Conservation (phyloP, 2,329 filamentous ascomycete genomes). For the Clonostachys sp. region DNA sequence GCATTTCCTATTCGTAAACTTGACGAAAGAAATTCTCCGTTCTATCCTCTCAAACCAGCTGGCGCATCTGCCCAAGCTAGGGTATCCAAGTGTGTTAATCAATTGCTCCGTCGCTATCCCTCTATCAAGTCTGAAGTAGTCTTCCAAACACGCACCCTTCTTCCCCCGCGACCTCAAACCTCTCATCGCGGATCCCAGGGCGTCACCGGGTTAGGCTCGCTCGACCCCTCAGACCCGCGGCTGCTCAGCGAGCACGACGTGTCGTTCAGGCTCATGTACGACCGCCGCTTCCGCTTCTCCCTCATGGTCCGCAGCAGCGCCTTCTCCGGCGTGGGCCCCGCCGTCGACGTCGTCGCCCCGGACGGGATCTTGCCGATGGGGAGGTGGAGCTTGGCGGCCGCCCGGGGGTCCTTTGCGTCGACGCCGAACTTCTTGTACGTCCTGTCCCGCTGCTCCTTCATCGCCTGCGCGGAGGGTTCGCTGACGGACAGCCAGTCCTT, state of each 20-base stretch:
- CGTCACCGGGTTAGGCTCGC: constrained; percentile 3
- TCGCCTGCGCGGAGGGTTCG: constrained; percentile 44
- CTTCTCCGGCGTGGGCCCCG: constrained; percentile 41
- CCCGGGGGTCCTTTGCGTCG: constrained; percentile 32
- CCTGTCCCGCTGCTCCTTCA: constrained; percentile 41
- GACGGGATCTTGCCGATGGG: constrained; percentile 38
- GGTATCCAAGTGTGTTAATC: too few relatives aligned
- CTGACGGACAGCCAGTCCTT: constrained; percentile 43
- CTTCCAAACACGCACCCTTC: too few relatives aligned
- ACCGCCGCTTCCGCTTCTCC: constrained; percentile 20
- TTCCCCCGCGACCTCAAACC: too few relatives aligned
- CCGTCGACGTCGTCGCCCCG: constrained; percentile 38
- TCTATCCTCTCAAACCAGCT: too few relatives aligned
- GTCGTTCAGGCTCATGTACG: constrained; percentile 15
- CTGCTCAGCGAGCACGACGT: constrained; percentile 25
- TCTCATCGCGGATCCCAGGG: not conserved
- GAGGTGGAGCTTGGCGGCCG: constrained; percentile 38
- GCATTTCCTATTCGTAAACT: too few relatives aligned
- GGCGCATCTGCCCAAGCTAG: too few relatives aligned
- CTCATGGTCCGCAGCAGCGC: constrained; percentile 25
- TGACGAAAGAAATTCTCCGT: too few relatives aligned
- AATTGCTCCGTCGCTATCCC: too few relatives aligned
- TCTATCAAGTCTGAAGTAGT: too few relatives aligned
- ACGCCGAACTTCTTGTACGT: constrained; percentile 36
- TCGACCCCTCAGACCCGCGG: constrained; percentile 22